Base-by-base conservation (phyloP, 2,329 filamentous ascomycete species). In the Ophiostoma perfectum region DNA sequence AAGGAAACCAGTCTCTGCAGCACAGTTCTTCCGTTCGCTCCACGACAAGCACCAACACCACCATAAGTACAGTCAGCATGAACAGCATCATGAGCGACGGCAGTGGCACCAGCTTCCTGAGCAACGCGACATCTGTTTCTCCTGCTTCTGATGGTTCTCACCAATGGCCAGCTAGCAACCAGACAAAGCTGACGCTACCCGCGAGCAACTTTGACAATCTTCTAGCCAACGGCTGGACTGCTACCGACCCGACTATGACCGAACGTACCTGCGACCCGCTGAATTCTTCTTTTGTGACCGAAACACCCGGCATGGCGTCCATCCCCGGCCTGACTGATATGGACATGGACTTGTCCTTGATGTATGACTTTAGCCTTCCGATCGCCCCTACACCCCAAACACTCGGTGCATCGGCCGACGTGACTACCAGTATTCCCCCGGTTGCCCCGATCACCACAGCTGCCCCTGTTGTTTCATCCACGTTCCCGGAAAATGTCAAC, bases 11-110 rank as follows among this genome's bases (percentile, higher is more conserved):
- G 67, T 77, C 74, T 27, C 72, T 81, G 14, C 75, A 77, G 27
- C 74, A 76, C 9, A 83, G 81, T 73, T 80, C 79, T 5, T 83
- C 82, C 8, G 79, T 83, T 44, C 77, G 81, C 65, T 83, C 81
- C 6, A 83, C 78, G 5, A 76, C 78, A 11, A 82, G 79, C 72
- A 78, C 77, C 8, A 70, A 70, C 38, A 75, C 73, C 70, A 75
- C 70, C 2, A 69, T 70, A 18, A 79, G 75, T 64, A 69, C 68
- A 4, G 52, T 60, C 39, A 71, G 60, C 58, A 47, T 64, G 36
- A 27, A 45, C 27, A 71, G 64, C 41, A 67, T 52, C 4, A 67
- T 69, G 64, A 71, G 66, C 67, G 66, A 66, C 2, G 65, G 55
- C 27, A 71, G 71, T 65, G 49, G 58, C 27, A 65, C 63, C 65